These are phyloP conservation scores for Aspergillus puulaauensis DNA, from an alignment of 2,329 filamentous ascomycete species.

Conservation along the genomic window DNA sequence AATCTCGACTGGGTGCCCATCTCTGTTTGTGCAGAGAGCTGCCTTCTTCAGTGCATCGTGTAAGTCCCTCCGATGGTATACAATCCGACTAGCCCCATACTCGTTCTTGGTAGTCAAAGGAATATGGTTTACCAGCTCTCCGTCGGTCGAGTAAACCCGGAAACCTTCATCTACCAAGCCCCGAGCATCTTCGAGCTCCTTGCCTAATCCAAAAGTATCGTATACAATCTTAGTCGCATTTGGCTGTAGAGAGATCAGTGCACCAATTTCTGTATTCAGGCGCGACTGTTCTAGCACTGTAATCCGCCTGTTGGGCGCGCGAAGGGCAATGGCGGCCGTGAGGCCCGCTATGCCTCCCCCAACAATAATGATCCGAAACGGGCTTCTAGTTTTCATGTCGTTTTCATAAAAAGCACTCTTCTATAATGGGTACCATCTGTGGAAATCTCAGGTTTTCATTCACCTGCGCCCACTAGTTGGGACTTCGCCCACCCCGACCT, in stretches of 20 bases:
- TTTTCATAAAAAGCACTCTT: too few species aligned
- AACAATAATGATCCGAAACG: constrained; percentile 51
- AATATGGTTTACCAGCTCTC: constrained; percentile 17
- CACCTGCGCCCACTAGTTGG: background rate
- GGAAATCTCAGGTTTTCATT: background rate
- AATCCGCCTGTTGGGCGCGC: constrained; percentile 20
- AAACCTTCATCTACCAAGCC: constrained; percentile 24
- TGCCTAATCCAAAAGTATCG: constrained; percentile 2
- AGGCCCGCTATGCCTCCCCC: constrained; percentile 43
- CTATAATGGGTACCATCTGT: background rate
- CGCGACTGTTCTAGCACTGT: constrained; percentile 25
- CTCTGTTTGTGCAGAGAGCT: background rate
- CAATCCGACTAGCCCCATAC: constrained; percentile 21
- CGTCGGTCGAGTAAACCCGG: constrained; percentile 24
- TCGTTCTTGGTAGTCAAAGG: constrained; percentile 17
- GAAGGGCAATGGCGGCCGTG: constrained; percentile 33
- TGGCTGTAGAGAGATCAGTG: constrained; percentile 48
- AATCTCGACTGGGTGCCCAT: background rate
- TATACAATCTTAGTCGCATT: constrained; percentile 27
- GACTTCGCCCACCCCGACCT: background rate
- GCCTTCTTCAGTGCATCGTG: constrained; percentile 22
- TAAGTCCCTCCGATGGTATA: constrained; percentile 25
- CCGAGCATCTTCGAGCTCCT: background rate
- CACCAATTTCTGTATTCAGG: constrained; percentile 45
- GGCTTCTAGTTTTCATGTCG: background rate